These are phyloP conservation scores for Dalechampia spathulata DNA, from an alignment of 441 rosid genomes.

Conservation along the genomic window DNA sequence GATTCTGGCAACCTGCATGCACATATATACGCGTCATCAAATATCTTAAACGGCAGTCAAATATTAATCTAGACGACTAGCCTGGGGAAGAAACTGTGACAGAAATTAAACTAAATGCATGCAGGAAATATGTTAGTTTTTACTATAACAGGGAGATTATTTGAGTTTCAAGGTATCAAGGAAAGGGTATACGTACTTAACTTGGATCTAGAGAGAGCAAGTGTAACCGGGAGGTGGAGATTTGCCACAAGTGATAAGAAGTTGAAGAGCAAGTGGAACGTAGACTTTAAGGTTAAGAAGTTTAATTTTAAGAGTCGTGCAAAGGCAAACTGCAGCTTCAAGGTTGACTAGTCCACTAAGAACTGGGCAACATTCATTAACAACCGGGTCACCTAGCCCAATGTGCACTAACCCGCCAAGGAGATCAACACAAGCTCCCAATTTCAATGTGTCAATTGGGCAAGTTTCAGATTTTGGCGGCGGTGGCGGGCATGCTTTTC, in stretches of 20 bases:
- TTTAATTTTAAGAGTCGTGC: conserved; percentile 63
- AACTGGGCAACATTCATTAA: conserved; percentile 57
- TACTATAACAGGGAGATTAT: too few relatives aligned
- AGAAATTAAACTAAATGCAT: too few relatives aligned
- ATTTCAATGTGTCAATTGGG: conserved; percentile 54
- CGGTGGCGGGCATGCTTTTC: conserved; percentile 24
- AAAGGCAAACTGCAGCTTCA: conserved; percentile 67
- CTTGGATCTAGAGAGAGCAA: conserved; percentile 45
- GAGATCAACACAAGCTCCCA: conserved; percentile 72
- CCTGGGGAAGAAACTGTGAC: too few relatives aligned
- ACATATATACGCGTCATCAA: background rate
- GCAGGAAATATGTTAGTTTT: too few relatives aligned
- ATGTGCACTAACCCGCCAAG: conserved; percentile 64
- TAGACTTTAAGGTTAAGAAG: conserved; percentile 49
- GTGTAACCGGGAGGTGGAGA: conserved; percentile 76
- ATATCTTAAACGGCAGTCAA: too few relatives aligned
- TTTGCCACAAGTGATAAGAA: conserved; percentile 67
- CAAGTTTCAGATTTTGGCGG: conserved; percentile 26
- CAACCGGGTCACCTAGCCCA: conserved; percentile 56
- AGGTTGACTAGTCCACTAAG: conserved; percentile 48
- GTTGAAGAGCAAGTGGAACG: conserved; percentile 70
- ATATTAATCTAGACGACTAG: too few relatives aligned
- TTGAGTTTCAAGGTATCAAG: too few relatives aligned
- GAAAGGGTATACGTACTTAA: conserved; percentile 10
- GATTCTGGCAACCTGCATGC: conserved; percentile 33